Evolutionary conservation across 345 rosid genomes (phyloP).

Genomic region (Noccaea bulbosa): DNA sequence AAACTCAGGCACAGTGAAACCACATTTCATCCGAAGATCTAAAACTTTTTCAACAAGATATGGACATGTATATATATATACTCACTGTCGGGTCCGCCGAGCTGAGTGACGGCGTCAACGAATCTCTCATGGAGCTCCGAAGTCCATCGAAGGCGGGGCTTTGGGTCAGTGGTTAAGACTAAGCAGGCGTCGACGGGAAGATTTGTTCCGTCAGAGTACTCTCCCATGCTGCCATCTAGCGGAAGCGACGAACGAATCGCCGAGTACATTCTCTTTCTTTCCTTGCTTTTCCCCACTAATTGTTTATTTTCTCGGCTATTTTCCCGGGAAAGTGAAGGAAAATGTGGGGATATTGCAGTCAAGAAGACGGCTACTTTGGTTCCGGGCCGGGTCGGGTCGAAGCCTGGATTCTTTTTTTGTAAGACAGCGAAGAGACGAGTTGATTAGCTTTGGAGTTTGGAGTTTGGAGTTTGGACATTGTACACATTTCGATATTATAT

Average conservation of each 20-base stretch:
- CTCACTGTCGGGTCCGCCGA: slow-evolving; percentile 97
- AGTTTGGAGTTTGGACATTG: too few species aligned
- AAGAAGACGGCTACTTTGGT: not conserved
- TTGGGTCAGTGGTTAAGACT: slow-evolving; percentile 90
- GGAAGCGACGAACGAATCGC: slow-evolving; percentile 79
- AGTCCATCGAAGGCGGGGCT: slow-evolving; percentile 98
- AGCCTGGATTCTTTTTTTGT: not conserved
- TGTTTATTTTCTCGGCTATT: slow-evolving; percentile 13
- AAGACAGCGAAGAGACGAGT: slow-evolving; percentile 6
- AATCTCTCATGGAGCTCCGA: slow-evolving; percentile 94
- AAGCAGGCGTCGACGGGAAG: slow-evolving; percentile 75
- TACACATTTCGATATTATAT: too few species aligned
- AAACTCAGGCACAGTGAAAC: not conserved
- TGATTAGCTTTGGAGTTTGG: not conserved
- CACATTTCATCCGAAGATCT: slow-evolving; percentile 21
- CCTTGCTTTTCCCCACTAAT: not conserved
- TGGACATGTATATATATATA: not conserved
- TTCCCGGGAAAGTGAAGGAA: slow-evolving; percentile 33
- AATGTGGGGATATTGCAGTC: slow-evolving; percentile 8
- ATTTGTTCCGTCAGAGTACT: slow-evolving; percentile 64
- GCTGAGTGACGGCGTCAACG: slow-evolving; percentile 87
- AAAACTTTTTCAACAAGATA: not conserved
- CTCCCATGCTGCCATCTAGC: slow-evolving; percentile 55
- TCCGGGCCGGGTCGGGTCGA: slow-evolving; percentile 10
- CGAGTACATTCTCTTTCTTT: slow-evolving; percentile 51